Base-by-base conservation (phyloP, 1,139 yeast species). In the Hansenula anomala region DNA sequence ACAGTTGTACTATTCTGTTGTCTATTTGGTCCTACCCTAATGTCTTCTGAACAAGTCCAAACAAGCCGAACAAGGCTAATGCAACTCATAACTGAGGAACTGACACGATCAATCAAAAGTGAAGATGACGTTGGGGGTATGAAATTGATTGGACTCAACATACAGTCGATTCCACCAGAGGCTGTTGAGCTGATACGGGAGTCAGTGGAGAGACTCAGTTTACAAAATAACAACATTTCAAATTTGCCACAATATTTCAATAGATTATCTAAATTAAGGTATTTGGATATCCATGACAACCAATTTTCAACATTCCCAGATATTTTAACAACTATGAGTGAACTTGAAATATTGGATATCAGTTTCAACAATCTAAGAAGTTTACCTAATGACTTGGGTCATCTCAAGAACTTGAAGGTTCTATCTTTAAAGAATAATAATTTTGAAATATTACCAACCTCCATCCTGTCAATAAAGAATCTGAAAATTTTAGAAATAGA, bases 271-370 rank as follows among this genome's bases (percentile, higher is more conserved):
- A 63, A 66, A 37, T 60, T 85, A 41, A 66, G 76, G 38, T 83
- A 80, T 49, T 62, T 86, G 43, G 92, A 86, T 56, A 63, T 86
- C 34, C 83, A 84, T 51, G 69, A 71, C 46, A 86, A 86, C 55
- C 58, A 62, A 34, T 66, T 86, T 31, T 47, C 66, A 4, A 68
- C 63, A 36, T 70, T 86, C 37, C 89, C 94, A 1, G 47, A 54
- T 2, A 67, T 69, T 6, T 49, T 73, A 36, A 44, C 64, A 46
- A 54, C 71, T 60, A 39, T 72, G 71, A 48, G 60, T 51, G 44
- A 64, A 9, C 63, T 86, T 41, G 90, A 83, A 50, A 79, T 80
- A 37, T 61, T 86, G 36, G 95, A 87, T 57, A 60, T 86, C 23
- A 80, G 90, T 25, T 64, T 70, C 32, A 86, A 86, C 55, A 63